Percentiles rank a stretch among this genome's conserved stretches.
Conservation (phyloP, 192 early-diverging fungal genomes). For the Coemansia sp. region DNA sequence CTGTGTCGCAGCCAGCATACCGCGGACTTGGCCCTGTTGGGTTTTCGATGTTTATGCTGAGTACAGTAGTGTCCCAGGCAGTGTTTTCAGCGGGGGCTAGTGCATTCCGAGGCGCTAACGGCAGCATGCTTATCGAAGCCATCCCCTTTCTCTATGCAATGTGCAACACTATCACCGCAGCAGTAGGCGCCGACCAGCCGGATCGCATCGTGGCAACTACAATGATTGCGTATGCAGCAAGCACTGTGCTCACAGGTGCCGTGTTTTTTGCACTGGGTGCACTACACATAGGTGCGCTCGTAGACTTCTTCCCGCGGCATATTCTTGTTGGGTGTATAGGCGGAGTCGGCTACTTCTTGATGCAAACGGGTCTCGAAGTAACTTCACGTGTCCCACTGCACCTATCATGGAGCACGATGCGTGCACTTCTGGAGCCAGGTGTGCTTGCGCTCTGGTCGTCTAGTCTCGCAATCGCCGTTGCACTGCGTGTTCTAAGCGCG, state of each 20-base stretch:
- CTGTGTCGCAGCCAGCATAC: conserved; percentile 69
- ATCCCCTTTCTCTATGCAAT: conserved; percentile 90
- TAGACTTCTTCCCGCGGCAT: conserved; percentile 86
- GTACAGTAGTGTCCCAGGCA: conserved; percentile 68
- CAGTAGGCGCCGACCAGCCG: conserved; percentile 59
- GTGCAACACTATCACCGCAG: conserved; percentile 61
- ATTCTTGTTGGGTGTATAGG: conserved; percentile 94
- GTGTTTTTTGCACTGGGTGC: conserved; percentile 83
- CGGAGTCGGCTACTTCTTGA: conserved; percentile 91
- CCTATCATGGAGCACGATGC: conserved; percentile 60
- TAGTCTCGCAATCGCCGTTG: conserved; percentile 61
- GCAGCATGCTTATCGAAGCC: conserved; percentile 84
- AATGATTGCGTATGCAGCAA: conserved; percentile 82
- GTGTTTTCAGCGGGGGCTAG: conserved; percentile 81
- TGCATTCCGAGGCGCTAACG: conserved; percentile 87
- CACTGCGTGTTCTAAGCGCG: conserved; percentile 70
- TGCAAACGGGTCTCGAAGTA: conserved; percentile 91
- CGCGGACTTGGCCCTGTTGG: conserved; percentile 75
- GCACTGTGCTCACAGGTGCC: conserved; percentile 84
- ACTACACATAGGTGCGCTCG: conserved; percentile 73
- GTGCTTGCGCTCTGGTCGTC: conserved; percentile 78
- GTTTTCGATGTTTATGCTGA: conserved; percentile 94
- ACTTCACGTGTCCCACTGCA: conserved; percentile 64
- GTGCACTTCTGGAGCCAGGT: conserved; percentile 63
- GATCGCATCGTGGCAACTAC: conserved; percentile 83